phyloP scores from a whole-genome alignment of 2,329 filamentous ascomycete genomes.

The Penicillium sumatraense region DNA sequence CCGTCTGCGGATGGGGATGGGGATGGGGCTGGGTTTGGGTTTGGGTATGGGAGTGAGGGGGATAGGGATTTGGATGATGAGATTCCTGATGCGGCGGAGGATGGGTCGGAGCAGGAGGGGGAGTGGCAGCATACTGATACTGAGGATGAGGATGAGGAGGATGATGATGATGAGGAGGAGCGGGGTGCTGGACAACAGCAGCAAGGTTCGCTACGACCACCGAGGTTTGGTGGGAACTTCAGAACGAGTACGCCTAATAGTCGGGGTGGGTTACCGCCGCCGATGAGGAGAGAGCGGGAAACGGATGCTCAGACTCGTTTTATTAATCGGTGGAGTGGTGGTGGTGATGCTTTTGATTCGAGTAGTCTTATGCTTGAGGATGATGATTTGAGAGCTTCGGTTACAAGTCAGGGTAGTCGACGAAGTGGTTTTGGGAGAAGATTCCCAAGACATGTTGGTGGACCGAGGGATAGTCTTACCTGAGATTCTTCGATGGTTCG shows the following conservation, averaged over 20 bases:
- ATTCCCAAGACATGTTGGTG: conserved; percentile 47
- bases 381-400: conserved; percentile 39
- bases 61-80: conserved; percentile 75
- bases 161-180: conserved; percentile 35
- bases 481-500: conserved; percentile 11
- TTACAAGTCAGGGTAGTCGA: conserved; percentile 38
- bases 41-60: conserved; percentile 54
- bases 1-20: conserved; percentile 58
- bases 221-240: conserved; percentile 33
- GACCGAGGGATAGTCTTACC: conserved; percentile 59
- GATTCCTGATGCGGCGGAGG: conserved; percentile 63
- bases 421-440: conserved; percentile 41
- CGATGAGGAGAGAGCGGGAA: conserved; percentile 32
- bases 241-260: conserved; percentile 41
- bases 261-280: conserved; percentile 33
- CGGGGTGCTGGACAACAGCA: too few species aligned
- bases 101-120: conserved; percentile 52
- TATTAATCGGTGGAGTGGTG: conserved; percentile 39
- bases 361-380: conserved; percentile 41
- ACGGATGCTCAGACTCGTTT: conserved; percentile 42
- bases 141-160: conserved; percentile 61
- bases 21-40: conserved; percentile 56
- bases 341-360: conserved; percentile 40
- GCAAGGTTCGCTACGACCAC: conserved; percentile 29
- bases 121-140: conserved; percentile 80